Evolutionary conservation across 176 grass and related monocot species (phyloP), one percentile per base, ranked within the genome.

Genomic region (Oryza rufipogon): DNA sequence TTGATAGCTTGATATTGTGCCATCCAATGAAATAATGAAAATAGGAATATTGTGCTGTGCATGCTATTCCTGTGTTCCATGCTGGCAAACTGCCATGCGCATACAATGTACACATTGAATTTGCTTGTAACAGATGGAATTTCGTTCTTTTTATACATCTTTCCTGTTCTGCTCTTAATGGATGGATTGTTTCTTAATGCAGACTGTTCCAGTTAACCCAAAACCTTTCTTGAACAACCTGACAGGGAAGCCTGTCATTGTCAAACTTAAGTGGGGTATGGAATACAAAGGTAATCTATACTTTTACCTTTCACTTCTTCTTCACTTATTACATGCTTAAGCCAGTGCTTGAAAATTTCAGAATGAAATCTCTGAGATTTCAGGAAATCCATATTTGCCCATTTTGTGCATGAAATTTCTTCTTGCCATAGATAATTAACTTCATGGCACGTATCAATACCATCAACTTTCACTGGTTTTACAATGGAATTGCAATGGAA

Each of bases 241-340:
- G 73, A 95, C 93, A 19, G 91, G 96, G 44, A 98, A 93, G 86
- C 83, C 85, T 84, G 96, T 93, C 52, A 93, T 95, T 83, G 93
- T 98, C 51, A 98, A 98, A 82, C 80, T 95, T 49, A 98, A 98
- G 80, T 95, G 96, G 96, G 96, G 96, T 60, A 98, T 98, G 96
- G 96, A 98, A 67, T 95, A 98, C 74, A 98, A 95, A 95, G 96
- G 95, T 98, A 85, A 81, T 39, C 28, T 87, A 11, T 74, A 7
- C 17, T 34, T 68, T 64, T 54, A 87, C 15, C 1, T 76, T 22
- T 58, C 61, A 78, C 14, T 67, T 11, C 10, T 67, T 11, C 11
- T 67, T 14, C 16, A 14, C 52, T 78, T 41, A 8, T 41, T 73
- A 20, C 42, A 34, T 66, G 19, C 75, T 76, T 72, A 66, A 25